phyloP scores from a whole-genome alignment of 192 early-diverging fungal genomes.

The Coemansia reversa region DNA sequence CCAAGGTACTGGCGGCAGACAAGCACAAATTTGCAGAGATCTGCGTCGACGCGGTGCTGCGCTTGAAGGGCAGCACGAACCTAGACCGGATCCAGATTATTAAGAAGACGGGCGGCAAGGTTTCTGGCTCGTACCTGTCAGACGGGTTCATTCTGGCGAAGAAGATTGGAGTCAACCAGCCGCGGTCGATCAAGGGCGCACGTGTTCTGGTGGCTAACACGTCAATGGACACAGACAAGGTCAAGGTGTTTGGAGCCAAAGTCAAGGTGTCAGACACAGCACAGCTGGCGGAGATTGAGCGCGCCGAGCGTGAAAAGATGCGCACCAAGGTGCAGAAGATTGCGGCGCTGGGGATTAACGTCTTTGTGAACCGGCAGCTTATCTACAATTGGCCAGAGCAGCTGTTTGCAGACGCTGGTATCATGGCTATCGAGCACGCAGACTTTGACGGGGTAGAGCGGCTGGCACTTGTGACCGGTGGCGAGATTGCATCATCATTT shows the following conservation, averaged over 20 bases:
- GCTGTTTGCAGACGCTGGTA: conserved; percentile 95
- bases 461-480: conserved; percentile 94
- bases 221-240: conserved; percentile 99
- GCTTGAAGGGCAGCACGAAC: conserved; percentile 94
- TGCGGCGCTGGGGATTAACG: conserved; percentile 95
- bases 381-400: conserved; percentile 99
- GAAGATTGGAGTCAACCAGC: conserved; percentile 98
- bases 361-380: conserved; percentile 99
- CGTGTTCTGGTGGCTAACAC: conserved; percentile 98
- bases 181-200: conserved; percentile 93
- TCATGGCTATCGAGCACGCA: conserved; percentile 97
- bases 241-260: conserved; percentile 98
- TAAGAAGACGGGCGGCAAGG: conserved; percentile 95
- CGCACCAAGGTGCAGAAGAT: conserved; percentile 98
- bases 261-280: conserved; percentile 94
- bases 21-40: conserved; percentile 95
- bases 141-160: conserved; percentile 98
- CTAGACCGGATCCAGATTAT: conserved; percentile 99
- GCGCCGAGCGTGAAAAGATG: conserved; percentile 99
- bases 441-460: conserved; percentile 99
- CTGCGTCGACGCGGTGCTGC: conserved; percentile 94
- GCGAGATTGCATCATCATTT: conserved; percentile 98
- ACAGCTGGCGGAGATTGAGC: conserved; percentile 96
- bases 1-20: conserved; percentile 94
- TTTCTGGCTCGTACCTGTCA: conserved; percentile 93